phyloP scores from a whole-genome alignment of 2,329 filamentous ascomycete genomes.

The Trichoderma guizhouense region DNA sequence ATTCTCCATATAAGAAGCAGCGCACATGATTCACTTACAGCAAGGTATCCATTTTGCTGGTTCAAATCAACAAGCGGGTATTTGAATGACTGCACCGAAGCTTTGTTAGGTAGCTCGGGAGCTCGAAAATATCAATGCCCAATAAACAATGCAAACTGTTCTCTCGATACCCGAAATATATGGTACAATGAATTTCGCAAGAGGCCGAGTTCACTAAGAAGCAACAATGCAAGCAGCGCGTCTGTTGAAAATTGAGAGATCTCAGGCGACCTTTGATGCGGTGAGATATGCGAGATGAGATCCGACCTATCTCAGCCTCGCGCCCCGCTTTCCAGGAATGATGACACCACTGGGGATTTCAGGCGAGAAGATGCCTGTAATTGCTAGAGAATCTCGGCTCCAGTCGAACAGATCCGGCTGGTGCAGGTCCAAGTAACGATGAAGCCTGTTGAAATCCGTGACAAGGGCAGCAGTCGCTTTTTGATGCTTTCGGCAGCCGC shows the following conservation, averaged over 20 bases:
- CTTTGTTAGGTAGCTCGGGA: neutral
- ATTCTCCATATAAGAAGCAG: neutral
- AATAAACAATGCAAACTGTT: neutral
- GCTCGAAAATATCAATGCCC: neutral
- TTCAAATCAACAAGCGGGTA: neutral
- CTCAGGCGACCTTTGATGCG: neutral
- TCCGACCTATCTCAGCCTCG: slow-evolving; percentile 8
- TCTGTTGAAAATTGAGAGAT: neutral
- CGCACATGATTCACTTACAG: slow-evolving; percentile 26
- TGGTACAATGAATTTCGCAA: too few species aligned
- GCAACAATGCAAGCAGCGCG: neutral
- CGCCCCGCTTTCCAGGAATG: slow-evolving; percentile 5
- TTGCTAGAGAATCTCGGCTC: neutral
- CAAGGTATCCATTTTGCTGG: slow-evolving; percentile 29
- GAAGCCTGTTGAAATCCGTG: neutral
- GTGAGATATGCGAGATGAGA: slow-evolving; percentile 7
- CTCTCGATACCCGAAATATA: neutral
- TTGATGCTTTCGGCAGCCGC: neutral
- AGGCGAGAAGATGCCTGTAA: neutral
- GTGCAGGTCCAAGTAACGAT: neutral
- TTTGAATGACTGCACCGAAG: neutral
- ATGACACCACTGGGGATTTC: neutral
- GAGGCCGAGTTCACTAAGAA: neutral
- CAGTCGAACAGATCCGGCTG: neutral
- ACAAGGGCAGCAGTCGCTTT: neutral